Conservation (phyloP, 108 stramenopile species). For the Stephanodiscus minutulus region DNA sequence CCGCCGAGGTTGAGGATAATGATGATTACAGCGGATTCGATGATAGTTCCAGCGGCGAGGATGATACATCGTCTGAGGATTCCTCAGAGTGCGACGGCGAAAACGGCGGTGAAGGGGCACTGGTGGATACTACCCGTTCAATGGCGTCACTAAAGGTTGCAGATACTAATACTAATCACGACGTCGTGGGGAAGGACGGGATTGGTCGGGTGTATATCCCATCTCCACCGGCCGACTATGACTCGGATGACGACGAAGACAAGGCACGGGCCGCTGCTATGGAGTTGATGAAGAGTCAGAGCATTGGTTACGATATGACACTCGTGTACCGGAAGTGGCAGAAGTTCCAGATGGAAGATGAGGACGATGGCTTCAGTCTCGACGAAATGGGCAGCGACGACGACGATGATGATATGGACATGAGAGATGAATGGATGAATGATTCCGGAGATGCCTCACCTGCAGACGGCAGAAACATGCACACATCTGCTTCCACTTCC, state of each 20-base stretch:
- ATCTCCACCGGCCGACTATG: constrained; percentile 52
- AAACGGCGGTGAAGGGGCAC: constrained; percentile 13
- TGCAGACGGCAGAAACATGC: constrained; percentile 8
- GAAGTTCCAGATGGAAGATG: constrained; percentile 59
- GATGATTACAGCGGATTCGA: constrained; percentile 59
- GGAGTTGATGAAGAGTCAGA: constrained; percentile 61
- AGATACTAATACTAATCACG: constrained; percentile 44
- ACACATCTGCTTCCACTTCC: constrained; percentile 11
- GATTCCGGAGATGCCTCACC: constrained; percentile 38
- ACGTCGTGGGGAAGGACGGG: constrained; percentile 70
- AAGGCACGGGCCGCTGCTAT: constrained; percentile 17
- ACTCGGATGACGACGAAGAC: constrained; percentile 49
- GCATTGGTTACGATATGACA: constrained; percentile 73
- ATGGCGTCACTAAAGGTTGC: constrained; percentile 1
- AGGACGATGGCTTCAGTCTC: constrained; percentile 62
- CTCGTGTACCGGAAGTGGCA: constrained; percentile 53
- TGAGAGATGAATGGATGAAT: constrained; percentile 47
- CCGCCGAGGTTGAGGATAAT: constrained; percentile 63
- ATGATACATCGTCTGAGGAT: constrained; percentile 27
- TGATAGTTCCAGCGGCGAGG: constrained; percentile 45
- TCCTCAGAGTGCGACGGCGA: constrained; percentile 38
- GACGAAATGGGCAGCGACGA: constrained; percentile 53
- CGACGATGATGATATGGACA: constrained; percentile 41
- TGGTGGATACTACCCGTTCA: background rate
- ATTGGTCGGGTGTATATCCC: constrained; percentile 67